These are phyloP conservation scores for Larix kaempferi DNA, from an alignment of 75 land plant genomes.

Conservation along the genomic window DNA sequence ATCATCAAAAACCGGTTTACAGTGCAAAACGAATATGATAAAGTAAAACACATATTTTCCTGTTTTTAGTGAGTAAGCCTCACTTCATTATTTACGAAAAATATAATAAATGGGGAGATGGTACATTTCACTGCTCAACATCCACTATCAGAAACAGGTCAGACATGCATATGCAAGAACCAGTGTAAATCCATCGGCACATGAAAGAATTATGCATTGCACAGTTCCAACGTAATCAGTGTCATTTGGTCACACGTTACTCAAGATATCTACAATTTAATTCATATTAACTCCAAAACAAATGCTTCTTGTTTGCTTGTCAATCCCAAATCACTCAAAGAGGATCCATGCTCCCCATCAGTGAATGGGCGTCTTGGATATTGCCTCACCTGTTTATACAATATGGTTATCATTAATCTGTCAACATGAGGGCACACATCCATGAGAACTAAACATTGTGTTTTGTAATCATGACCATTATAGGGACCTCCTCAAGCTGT, in stretches of 20 bases:
- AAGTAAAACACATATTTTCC: not conserved
- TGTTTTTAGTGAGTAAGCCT: not conserved
- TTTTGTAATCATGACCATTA: not conserved
- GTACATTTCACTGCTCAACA: not conserved
- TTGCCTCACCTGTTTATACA: conserved; percentile 68
- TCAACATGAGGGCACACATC: too few species aligned
- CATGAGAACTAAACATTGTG: not conserved
- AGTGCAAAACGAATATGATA: not conserved
- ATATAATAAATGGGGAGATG: conserved; percentile 6
- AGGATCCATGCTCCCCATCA: conserved; percentile 50
- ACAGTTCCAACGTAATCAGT: not conserved
- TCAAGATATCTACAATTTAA: not conserved
- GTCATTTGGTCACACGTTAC: conserved; percentile 1
- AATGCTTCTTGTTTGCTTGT: conserved; percentile 91
- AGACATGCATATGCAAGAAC: not conserved
- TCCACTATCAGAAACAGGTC: not conserved
- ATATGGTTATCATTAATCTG: not conserved
- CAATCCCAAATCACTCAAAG: conserved; percentile 67
- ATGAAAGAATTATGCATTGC: conserved; percentile 9
- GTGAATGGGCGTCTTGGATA: conserved; percentile 81
- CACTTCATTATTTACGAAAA: conserved; percentile 9
- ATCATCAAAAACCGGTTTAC: not conserved
- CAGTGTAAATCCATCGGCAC: not conserved
- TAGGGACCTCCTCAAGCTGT: not conserved
- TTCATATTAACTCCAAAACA: conserved; percentile 58